These are phyloP conservation scores for Fusarium denticulatum DNA, from an alignment of 2,329 filamentous ascomycete genomes.

Conservation along the genomic window DNA sequence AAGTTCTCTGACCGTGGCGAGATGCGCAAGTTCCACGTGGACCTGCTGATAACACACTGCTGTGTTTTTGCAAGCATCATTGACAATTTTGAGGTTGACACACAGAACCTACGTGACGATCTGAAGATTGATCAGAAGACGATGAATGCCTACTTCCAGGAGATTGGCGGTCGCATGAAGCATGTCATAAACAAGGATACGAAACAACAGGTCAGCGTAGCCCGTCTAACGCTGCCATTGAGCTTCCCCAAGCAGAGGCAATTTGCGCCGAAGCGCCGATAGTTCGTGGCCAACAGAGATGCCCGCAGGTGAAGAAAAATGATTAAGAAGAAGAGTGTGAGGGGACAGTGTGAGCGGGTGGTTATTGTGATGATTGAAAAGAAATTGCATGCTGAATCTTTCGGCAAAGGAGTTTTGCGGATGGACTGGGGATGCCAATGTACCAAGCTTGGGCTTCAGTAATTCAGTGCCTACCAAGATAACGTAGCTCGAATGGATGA, in stretches of 20 bases:
- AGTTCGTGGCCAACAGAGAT: background rate
- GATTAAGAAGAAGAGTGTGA: background rate
- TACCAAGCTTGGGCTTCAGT: background rate
- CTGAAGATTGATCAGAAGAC: slow-evolving; percentile 76
- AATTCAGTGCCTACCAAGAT: background rate
- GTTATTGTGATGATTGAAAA: slow-evolving; percentile 22
- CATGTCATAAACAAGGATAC: slow-evolving; percentile 69
- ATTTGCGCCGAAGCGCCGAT: slow-evolving; percentile 45
- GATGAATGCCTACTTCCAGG: slow-evolving; percentile 76
- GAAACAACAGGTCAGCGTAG: slow-evolving; percentile 66
- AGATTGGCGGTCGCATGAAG: slow-evolving; percentile 77
- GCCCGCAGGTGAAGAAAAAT: background rate
- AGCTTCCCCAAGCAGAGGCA: slow-evolving; percentile 76
- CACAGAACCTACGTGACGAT: slow-evolving; percentile 75
- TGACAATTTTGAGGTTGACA: slow-evolving; percentile 78
- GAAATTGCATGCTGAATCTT: slow-evolving; percentile 32
- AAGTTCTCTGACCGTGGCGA: slow-evolving; percentile 73
- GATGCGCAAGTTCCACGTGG: slow-evolving; percentile 76
- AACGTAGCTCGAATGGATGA: background rate
- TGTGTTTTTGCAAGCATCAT: slow-evolving; percentile 76
- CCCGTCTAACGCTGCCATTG: slow-evolving; percentile 79
- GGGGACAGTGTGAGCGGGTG: background rate
- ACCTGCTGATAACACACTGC: slow-evolving; percentile 78
- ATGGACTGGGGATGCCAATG: background rate
- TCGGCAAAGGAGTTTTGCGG: slow-evolving; percentile 34